phyloP scores from a whole-genome alignment of 2,329 filamentous ascomycete species.

The Microdochium trichocladiopsis region DNA sequence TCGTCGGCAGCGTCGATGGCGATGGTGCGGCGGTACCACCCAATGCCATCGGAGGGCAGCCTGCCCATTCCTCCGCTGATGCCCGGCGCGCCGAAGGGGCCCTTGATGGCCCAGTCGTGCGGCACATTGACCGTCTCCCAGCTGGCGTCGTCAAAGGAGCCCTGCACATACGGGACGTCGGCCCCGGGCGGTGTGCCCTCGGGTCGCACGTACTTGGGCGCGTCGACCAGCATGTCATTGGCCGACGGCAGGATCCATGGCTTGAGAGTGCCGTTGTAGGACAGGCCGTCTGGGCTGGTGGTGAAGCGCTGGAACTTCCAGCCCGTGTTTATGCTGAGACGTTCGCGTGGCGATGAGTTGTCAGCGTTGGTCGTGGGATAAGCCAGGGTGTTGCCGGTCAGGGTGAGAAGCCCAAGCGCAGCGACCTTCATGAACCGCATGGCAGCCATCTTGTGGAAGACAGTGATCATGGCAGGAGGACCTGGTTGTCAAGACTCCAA shows the following conservation, averaged over 20 bases:
- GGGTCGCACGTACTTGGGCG: conserved; percentile 14
- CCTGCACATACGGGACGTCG: conserved; percentile 18
- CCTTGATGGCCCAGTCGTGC: conserved; percentile 36
- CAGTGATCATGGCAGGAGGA: neutral
- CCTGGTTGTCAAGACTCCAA: neutral
- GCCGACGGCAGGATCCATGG: conserved; percentile 23
- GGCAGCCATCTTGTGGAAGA: neutral
- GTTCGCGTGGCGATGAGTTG: conserved; percentile 14
- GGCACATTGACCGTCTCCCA: conserved; percentile 32
- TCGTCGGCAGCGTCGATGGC: conserved; percentile 18
- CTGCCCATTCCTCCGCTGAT: conserved; percentile 31
- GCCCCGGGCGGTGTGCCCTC: conserved; percentile 12
- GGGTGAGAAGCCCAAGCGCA: neutral
- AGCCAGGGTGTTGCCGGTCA: neutral
- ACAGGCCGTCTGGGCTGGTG: conserved; percentile 23
- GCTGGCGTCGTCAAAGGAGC: conserved; percentile 15
- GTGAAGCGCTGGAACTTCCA: conserved; percentile 27
- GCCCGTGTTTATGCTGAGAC: conserved; percentile 21
- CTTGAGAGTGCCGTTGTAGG: conserved; percentile 20
- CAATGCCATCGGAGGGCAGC: conserved; percentile 43
- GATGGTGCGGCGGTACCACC: conserved; percentile 20
- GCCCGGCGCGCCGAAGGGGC: conserved; percentile 25
- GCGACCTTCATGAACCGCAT: neutral
- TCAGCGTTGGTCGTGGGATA: neutral
- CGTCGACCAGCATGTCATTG: conserved; percentile 20